Conservation (phyloP, 345 rosid species). For the Turritis glabra region DNA sequence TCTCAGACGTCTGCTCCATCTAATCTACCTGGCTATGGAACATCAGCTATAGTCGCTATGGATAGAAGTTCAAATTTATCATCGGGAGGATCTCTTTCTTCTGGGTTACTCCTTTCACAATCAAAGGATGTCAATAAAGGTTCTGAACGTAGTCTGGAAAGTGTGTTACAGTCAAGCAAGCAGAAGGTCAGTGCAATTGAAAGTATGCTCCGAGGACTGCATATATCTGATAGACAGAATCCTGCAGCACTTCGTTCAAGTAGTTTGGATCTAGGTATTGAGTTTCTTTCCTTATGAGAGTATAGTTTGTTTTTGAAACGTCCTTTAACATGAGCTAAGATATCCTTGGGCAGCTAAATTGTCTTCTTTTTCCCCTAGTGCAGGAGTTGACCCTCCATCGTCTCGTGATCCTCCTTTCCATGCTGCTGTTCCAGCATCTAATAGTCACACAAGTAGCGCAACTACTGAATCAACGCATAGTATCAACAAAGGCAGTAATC, state of each 20-base stretch:
- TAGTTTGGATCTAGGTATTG: slow-evolving; percentile 98
- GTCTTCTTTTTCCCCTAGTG: slow-evolving; percentile 74
- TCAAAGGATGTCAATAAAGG: slow-evolving; percentile 68
- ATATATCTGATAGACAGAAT: slow-evolving; percentile 81
- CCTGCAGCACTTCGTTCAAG: slow-evolving; percentile 76
- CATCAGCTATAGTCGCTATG: slow-evolving; percentile 97
- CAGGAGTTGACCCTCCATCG: slow-evolving; percentile 99
- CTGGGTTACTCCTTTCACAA: slow-evolving; percentile 78
- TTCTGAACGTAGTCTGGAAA: slow-evolving; percentile 90
- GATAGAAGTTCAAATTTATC: slow-evolving; percentile 80
- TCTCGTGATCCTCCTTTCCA: slow-evolving; percentile 95
- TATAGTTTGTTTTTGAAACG: slow-evolving; percentile 26
- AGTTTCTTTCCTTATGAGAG: slow-evolving; percentile 39
- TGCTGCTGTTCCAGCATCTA: slow-evolving; percentile 73
- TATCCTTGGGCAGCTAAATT: slow-evolving; percentile 59
- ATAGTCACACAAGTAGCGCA: slow-evolving; percentile 51
- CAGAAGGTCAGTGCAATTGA: slow-evolving; percentile 99
- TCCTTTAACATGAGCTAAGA: slow-evolving; percentile 25
- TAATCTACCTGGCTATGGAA: slow-evolving; percentile 84
- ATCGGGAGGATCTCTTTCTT: slow-evolving; percentile 64
- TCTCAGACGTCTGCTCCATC: slow-evolving; percentile 59
- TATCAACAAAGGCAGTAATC: slow-evolving; percentile 57
- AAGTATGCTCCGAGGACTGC: slow-evolving; percentile 97
- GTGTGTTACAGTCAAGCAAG: slow-evolving; percentile 94
- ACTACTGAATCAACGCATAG: slow-evolving; percentile 56